These are phyloP conservation scores for Ophiostoma montium DNA, from an alignment of 2,329 filamentous ascomycete genomes.

Conservation along the genomic window DNA sequence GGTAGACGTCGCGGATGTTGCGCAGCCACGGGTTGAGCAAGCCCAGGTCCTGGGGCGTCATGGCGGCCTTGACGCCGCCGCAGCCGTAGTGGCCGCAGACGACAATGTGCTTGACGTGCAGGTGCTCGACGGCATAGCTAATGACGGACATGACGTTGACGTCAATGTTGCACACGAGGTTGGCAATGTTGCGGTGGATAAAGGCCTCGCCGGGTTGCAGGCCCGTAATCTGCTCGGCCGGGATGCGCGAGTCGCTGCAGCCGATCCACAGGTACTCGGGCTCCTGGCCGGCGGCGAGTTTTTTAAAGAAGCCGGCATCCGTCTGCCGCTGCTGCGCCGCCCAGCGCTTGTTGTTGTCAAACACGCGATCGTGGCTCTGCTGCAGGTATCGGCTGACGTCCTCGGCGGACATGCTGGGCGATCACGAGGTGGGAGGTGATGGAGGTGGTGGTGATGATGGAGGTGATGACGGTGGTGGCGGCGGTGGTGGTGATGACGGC, in stretches of 20 bases:
- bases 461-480: too few relatives aligned
- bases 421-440: background rate
- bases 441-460: background rate
- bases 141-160: constrained; percentile 35
- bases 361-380: constrained; percentile 52
- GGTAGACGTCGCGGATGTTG: constrained; percentile 62
- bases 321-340: constrained; percentile 40
- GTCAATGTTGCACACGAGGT: constrained; percentile 68
- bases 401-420: constrained; percentile 12
- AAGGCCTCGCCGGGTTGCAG: constrained; percentile 83
- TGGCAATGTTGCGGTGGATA: constrained; percentile 90
- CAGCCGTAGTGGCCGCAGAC: constrained; percentile 71
- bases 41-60: constrained; percentile 56
- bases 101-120: constrained; percentile 69
- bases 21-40: constrained; percentile 61
- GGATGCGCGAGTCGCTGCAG: constrained; percentile 80
- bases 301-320: constrained; percentile 52
- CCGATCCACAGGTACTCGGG: constrained; percentile 78
- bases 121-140: constrained; percentile 70
- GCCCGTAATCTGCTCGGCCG: constrained; percentile 76
- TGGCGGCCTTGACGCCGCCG: constrained; percentile 28
- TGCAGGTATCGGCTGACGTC: constrained; percentile 42
- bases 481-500: too few relatives aligned
- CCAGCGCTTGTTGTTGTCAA: constrained; percentile 55
- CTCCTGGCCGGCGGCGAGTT: constrained; percentile 48